phyloP scores from a whole-genome alignment of 2,329 filamentous ascomycete genomes.

The Chaetomiaceae sp. region DNA sequence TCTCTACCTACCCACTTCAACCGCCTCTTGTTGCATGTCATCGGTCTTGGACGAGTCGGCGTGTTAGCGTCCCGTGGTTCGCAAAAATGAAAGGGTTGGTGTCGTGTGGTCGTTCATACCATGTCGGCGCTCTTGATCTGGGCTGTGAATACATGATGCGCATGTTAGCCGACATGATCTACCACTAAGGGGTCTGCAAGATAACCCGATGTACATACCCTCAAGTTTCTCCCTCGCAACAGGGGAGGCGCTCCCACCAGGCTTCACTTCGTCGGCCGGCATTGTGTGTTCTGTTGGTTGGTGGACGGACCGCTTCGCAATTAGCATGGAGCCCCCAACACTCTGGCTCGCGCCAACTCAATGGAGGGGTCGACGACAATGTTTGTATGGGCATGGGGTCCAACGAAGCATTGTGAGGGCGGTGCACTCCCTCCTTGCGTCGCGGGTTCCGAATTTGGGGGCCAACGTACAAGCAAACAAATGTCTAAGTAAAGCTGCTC shows the following conservation, averaged over 20 bases:
- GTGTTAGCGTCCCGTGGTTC: constrained; percentile 17
- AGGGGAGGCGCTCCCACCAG: constrained; percentile 33
- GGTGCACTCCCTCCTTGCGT: constrained; percentile 2
- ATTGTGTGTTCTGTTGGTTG: constrained; percentile 17
- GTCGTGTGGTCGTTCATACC: constrained; percentile 54
- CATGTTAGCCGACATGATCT: constrained; percentile 14
- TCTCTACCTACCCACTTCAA: constrained; percentile 81
- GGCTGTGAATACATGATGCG: constrained; percentile 48
- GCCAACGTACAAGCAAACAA: constrained; percentile 18
- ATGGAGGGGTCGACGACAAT: neutral
- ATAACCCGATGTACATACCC: too few relatives aligned
- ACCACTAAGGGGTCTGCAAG: too few relatives aligned
- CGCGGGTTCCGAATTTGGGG: constrained; percentile 2
- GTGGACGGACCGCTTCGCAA: neutral
- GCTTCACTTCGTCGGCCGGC: constrained; percentile 33
- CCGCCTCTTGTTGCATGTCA: constrained; percentile 92
- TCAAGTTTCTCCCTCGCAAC: constrained; percentile 70
- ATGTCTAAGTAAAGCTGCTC: constrained; percentile 1
- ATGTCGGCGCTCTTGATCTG: constrained; percentile 98
- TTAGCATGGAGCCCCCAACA: neutral
- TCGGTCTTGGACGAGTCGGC: constrained; percentile 61
- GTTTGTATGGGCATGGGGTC: neutral
- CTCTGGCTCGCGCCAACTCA: neutral
- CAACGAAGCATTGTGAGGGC: neutral
- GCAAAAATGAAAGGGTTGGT: constrained; percentile 9